phyloP scores from a whole-genome alignment of 768 basidiomycete genomes.

The Sistotremastrum suecicum region DNA sequence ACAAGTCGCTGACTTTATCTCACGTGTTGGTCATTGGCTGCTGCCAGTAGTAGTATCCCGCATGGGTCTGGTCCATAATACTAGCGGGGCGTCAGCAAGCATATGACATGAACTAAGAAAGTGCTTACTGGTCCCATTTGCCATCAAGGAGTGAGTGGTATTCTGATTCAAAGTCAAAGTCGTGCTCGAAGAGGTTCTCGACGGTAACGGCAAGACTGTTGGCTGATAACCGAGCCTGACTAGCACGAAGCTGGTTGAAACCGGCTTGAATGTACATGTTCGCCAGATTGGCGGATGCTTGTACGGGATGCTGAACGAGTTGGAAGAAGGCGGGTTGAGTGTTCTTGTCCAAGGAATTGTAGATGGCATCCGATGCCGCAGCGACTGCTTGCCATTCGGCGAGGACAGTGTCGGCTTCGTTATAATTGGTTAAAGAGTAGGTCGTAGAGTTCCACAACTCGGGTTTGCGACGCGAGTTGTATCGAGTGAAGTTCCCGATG shows the following conservation, averaged over 20 bases:
- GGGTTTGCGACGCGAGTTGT: conserved; percentile 48
- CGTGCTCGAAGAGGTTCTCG: conserved; percentile 41
- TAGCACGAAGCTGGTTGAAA: conserved; percentile 43
- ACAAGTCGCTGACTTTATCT: conserved; percentile 3
- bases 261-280: conserved; percentile 48
- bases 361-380: conserved; percentile 36
- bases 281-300: conserved; percentile 42
- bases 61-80: conserved; percentile 62
- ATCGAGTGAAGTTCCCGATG: conserved; percentile 39
- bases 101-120: too few relatives aligned
- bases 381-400: conserved; percentile 35
- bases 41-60: conserved; percentile 59
- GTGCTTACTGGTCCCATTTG: conserved; percentile 50
- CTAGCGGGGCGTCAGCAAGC: conserved; percentile 11
- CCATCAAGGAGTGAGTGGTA: conserved; percentile 48
- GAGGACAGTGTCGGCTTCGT: conserved; percentile 36
- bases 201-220: conserved; percentile 43
- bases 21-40: conserved; percentile 53
- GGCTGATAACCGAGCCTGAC: conserved; percentile 48
- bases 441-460: conserved; percentile 51
- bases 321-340: conserved; percentile 54
- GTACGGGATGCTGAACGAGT: conserved; percentile 51
- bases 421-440: conserved; percentile 48
- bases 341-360: conserved; percentile 31
- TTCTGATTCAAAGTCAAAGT: conserved; percentile 43